Evolutionary conservation across 1,139 yeast genomes (phyloP), one percentile per base, ranked within the genome.

Genomic region (Yamadazyma triangularis): DNA sequence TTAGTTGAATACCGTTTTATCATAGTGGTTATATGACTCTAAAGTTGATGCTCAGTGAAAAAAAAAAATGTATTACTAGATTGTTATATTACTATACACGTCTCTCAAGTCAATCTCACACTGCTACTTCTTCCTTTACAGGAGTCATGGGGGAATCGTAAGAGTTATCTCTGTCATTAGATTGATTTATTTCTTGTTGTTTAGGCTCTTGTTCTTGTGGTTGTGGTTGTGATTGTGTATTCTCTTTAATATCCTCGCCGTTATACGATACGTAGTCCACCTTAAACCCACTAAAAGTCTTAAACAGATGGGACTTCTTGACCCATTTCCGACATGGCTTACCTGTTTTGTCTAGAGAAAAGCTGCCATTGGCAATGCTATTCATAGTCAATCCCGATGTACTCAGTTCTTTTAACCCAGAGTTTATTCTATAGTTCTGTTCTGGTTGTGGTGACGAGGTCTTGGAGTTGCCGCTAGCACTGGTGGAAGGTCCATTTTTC

Each of bases 211-310:
- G 21, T 32, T 31, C 27, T 24, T 28, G 8, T 34, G 30, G 15
- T 34, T 24, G 16, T n/a, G n/a, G n/a, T n/a, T n/a, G n/a, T n/a
- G n/a, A n/a, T n/a, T n/a, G n/a, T n/a, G 32, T 26, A 29, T 29
- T 39, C 23, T 35, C 36, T 23, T 32, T 31, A 19, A 38, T 39
- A 24, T 45, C 47, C 23, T 45, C 47, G 12, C 44, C 48, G 15
- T 41, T 47, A 44, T 48, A 78, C 4, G 63, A 50, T 6, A 52
- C 49, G 38, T 76, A 58, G n/a, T 59, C 53, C 31, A 72, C 69
- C 39, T 64, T 64, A 45, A 69, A 73, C 9, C 85, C 83, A 9
- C 80, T 76, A 44, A 78, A 77, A n/a, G 79, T 70, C 50, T 72
- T 73, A 41, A 78, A 64, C 29, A 58, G 55, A 8, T 53, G 44